Conservation (phyloP, 768 basidiomycete genomes). For the Tylopilus felleus region DNA sequence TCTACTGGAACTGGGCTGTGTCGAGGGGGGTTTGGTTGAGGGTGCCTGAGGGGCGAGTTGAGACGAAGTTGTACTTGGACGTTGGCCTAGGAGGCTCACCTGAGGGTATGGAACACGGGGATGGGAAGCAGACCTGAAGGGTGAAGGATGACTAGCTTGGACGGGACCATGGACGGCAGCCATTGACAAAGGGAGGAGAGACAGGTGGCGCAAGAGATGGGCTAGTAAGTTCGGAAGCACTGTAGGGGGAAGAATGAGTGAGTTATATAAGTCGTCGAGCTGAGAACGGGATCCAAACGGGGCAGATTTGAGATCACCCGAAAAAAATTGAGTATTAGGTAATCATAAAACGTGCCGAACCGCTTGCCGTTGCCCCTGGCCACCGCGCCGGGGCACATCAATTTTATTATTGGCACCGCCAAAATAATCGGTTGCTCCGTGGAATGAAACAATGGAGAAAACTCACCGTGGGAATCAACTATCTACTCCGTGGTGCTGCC, state of each 20-base stretch:
- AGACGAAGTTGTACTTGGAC: background rate
- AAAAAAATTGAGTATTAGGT: conserved; percentile 13
- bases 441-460: conserved; percentile 31
- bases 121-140: conserved; percentile 27
- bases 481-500: conserved; percentile 8
- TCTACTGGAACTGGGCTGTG: conserved; percentile 25
- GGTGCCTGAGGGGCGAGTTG: conserved; percentile 17
- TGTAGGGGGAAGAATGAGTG: conserved; percentile 8
- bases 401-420: conserved; percentile 30
- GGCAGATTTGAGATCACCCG: conserved; percentile 7
- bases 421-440: conserved; percentile 17
- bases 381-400: conserved; percentile 14
- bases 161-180: conserved; percentile 33
- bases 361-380: background rate
- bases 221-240: conserved; percentile 19
- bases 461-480: conserved; percentile 29
- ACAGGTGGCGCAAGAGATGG: conserved; percentile 23
- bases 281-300: conserved; percentile 18
- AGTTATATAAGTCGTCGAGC: conserved; percentile 26
- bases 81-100: conserved; percentile 15
- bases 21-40: conserved; percentile 28
- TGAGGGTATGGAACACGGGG: conserved; percentile 28
- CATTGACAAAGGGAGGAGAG: conserved; percentile 18
- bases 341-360: conserved; percentile 25
- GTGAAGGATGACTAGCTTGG: conserved; percentile 26